Base-by-base conservation (phyloP, 202 grass and related monocot species). In the Setaria viridis region DNA sequence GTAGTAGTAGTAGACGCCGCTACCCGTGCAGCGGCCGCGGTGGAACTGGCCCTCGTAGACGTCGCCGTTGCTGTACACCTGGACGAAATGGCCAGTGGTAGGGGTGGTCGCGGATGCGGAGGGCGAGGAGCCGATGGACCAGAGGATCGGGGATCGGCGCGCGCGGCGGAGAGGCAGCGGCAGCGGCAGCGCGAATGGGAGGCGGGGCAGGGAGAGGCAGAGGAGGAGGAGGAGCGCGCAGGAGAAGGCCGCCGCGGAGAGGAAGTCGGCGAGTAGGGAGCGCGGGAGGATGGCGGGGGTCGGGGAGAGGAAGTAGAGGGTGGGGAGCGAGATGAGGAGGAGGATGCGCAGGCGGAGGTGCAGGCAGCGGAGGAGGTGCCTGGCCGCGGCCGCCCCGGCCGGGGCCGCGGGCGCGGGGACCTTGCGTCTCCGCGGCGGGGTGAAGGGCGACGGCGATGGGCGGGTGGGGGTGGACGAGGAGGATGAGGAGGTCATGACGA, bases 1-100 rank as follows among this genome's bases (percentile, higher is more conserved):
- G 89, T 94, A 96, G 78, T 99, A 99, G 77, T 94, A 93, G 87
- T 99, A 99, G 17, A 99, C 92, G 79, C 97, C 97, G 43, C 92
- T 99, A 30, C 97, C 97, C 1, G 97, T 94, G 87, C 92, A 89
- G 9, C 94, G 93, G 7, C 92, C 88, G 1, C 89, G 74, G 60
- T 91, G 91, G 86, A 96, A 97, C 71, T 97, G 93, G 49, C 97
- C 97, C 92, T 97, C 97, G 79, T 97, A 99, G 67, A 94, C 78
- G 66, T 97, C 97, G 1, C 97, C 94, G 71, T 97, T 99, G 88
- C 77, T 97, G 78, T 93, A 99, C 7, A 96, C 83, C 85, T 96
- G 90, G 47, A 94, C 92, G 72, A 89, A 91, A 85, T 86, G 90
- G 25, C 97, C 94, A 3, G 94, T 97, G 64, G 85, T 89, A 37